phyloP scores from a whole-genome alignment of 148 eudicot genomes.

The Chenopodium quinoa region DNA sequence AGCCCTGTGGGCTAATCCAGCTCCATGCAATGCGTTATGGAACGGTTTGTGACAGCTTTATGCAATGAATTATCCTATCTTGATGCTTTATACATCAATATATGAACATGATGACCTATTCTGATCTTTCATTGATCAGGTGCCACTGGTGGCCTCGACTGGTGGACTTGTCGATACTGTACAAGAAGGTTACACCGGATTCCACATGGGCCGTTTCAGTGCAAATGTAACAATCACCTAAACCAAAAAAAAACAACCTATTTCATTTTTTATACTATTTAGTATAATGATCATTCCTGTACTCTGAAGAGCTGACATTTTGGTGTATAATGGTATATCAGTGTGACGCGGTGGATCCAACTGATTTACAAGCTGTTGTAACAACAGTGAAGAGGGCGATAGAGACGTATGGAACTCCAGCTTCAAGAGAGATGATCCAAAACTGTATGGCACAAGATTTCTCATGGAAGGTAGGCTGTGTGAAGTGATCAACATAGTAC shows the following conservation, averaged over 20 bases:
- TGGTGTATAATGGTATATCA: not conserved
- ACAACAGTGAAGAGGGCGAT: constrained; percentile 35
- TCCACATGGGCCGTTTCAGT: constrained; percentile 44
- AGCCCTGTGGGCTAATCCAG: constrained; percentile 97
- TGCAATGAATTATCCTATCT: not conserved
- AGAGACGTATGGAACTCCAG: constrained; percentile 23
- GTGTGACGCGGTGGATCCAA: constrained; percentile 32
- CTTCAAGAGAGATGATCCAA: constrained; percentile 30
- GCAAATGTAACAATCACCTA: constrained; percentile 27
- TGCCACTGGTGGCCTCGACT: constrained; percentile 48
- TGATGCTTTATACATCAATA: not conserved
- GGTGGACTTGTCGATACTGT: constrained; percentile 51
- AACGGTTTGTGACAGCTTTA: constrained; percentile 50
- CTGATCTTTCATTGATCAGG: constrained; percentile 11
- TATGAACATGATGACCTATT: not conserved
- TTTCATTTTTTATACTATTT: not conserved
- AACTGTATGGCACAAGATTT: constrained; percentile 48
- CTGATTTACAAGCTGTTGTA: constrained; percentile 33
- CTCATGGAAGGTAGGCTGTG: constrained; percentile 31
- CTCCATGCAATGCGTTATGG: constrained; percentile 87
- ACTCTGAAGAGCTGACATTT: not conserved
- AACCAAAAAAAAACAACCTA: not conserved
- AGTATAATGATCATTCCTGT: not conserved
- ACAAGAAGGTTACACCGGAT: constrained; percentile 39
- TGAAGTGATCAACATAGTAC: not conserved